Percentiles rank a stretch among this genome's conserved stretches.
phyloP scores from a whole-genome alignment of 2,329 filamentous ascomycete species.

The Aspergillus sp. region DNA sequence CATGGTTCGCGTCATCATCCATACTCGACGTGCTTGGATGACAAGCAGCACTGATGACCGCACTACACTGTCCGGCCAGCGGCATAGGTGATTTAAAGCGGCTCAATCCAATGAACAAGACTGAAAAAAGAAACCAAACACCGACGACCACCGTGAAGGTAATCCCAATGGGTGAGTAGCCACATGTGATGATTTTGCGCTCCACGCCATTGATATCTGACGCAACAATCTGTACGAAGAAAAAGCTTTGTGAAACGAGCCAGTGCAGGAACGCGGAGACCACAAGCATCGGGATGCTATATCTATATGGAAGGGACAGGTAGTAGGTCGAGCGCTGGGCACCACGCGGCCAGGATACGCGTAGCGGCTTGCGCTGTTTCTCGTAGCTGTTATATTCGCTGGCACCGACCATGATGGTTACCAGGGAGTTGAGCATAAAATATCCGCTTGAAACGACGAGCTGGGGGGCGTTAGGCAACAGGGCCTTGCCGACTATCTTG shows the following conservation, averaged over 20 bases:
- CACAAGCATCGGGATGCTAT: constrained; percentile 39
- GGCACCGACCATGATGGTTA: constrained; percentile 47
- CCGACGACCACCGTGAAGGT: constrained; percentile 1
- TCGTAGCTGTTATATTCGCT: constrained; percentile 49
- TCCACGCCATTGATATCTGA: not conserved
- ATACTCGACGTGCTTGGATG: not conserved
- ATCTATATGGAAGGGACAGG: constrained; percentile 45
- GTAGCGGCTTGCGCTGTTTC: constrained; percentile 35
- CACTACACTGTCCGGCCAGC: constrained; percentile 1
- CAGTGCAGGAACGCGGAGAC: constrained; percentile 43
- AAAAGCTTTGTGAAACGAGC: constrained; percentile 48
- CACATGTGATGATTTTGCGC: not conserved
- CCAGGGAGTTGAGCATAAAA: constrained; percentile 32
- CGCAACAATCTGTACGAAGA: constrained; percentile 20
- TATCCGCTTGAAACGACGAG: constrained; percentile 32
- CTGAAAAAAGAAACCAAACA: not conserved
- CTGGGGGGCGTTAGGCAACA: constrained; percentile 35
- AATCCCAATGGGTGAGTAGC: constrained; percentile 1
- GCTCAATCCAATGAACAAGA: constrained; percentile 1
- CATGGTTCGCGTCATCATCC: not conserved
- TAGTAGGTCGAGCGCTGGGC: constrained; percentile 47
- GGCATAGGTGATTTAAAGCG: not conserved
- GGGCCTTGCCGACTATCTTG: constrained; percentile 7
- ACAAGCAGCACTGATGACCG: constrained; percentile 1
- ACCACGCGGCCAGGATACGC: constrained; percentile 43